Base-by-base conservation (phyloP, 1,284 basidiomycete species). In the Ganoderma boninense region DNA sequence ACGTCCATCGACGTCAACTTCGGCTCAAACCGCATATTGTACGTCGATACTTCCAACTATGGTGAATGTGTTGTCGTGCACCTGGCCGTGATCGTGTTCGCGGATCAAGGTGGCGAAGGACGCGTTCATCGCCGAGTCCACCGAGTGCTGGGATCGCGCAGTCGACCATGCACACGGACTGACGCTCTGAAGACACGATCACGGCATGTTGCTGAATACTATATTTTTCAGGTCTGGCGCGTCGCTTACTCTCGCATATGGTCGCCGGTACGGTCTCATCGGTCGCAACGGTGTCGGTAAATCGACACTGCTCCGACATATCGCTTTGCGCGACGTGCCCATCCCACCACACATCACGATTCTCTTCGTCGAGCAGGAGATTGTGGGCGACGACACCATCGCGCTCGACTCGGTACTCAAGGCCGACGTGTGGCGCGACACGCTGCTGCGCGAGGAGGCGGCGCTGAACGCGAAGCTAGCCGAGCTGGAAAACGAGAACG, bases 351-450 rank as follows among this genome's bases (percentile, higher is more conserved):
- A 99, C 80, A 98, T 99, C 79, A 97, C 96, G 1, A 97, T 99
- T 71, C 86, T 99, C 42, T 98, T 99, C 79, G 98, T 99, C 71
- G 98, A 99, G 81, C 98, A 99, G 84, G 98, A 99, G 92, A 93
- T 97, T 75, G 81, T 94, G 65, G 98, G 98, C 43, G 98, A 99
- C 81, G 96, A 97, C 74, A 99, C 97, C 0, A 84, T 86, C 0
- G 98, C 98, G 0, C 86, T 99, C 63, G 94, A 98, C 42, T 97
- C 97, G 2, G 97, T 99, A 13, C 88, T 99, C 62, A 96, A 97
- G 83, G 97, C 97, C 42, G 97, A 98, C 79, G 97, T 98, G 52
- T 98, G 97, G 96, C 88, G 97, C 78, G 96, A 97, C 78, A 93
- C 95, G 74, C 86, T 97, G 18, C 82, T 97, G 63, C 91, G 90